phyloP scores from a whole-genome alignment of 108 stramenopile species.

The Stephanodiscus triporus region DNA sequence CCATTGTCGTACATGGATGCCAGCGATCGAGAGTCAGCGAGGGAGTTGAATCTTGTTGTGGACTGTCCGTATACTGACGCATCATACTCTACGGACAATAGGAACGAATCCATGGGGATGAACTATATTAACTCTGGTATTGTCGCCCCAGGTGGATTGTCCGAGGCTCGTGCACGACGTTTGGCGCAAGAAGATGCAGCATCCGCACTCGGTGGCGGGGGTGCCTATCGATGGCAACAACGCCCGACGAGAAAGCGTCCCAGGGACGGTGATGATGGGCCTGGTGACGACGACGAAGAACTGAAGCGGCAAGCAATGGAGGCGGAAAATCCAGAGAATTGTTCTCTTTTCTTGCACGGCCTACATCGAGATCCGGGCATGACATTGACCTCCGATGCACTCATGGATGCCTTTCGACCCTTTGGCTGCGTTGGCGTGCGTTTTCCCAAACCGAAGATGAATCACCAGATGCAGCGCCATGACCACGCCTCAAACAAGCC shows the following conservation, averaged over 20 bases:
- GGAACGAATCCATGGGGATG: background rate
- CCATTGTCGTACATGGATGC: constrained; percentile 59
- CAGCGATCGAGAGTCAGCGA: constrained; percentile 39
- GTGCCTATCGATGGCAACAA: constrained; percentile 57
- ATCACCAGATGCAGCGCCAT: constrained; percentile 15
- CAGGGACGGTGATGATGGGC: constrained; percentile 27
- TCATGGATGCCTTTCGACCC: constrained; percentile 65
- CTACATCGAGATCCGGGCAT: constrained; percentile 75
- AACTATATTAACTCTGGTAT: background rate
- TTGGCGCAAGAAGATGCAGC: constrained; percentile 55
- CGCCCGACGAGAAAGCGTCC: constrained; percentile 44
- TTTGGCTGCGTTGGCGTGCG: constrained; percentile 59
- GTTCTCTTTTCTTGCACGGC: constrained; percentile 79
- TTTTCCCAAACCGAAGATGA: constrained; percentile 52
- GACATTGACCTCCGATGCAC: constrained; percentile 30
- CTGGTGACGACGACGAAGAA: constrained; percentile 33
- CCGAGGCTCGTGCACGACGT: constrained; percentile 64
- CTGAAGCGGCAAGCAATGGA: constrained; percentile 45
- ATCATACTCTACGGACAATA: constrained; percentile 25
- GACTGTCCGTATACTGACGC: constrained; percentile 72
- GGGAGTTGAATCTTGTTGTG: constrained; percentile 38
- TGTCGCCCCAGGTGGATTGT: constrained; percentile 41
- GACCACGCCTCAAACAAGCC: constrained; percentile 33
- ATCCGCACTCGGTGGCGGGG: constrained; percentile 24
- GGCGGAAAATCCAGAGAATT: constrained; percentile 56